Conservation (phyloP, 768 basidiomycete species). For the Dioszegia crocea region DNA sequence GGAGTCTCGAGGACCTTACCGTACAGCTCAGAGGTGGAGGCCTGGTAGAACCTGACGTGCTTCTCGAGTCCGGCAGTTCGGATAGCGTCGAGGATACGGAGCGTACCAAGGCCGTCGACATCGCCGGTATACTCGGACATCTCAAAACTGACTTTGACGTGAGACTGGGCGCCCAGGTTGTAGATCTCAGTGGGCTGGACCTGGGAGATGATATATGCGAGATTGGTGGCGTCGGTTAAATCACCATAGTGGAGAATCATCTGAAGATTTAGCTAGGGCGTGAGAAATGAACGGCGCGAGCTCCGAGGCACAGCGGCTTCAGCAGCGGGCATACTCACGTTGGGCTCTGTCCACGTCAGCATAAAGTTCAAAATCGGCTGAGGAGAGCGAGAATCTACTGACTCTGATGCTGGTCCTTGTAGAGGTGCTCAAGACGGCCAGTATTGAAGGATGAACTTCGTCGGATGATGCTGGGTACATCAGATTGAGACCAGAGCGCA, state of each 20-base stretch:
- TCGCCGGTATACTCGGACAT: constrained; percentile 98
- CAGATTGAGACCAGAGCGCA: too few species aligned
- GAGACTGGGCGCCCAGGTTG: constrained; percentile 95
- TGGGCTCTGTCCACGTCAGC: neutral
- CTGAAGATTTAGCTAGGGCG: constrained; percentile 34
- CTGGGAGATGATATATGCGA: constrained; percentile 91
- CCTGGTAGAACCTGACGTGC: constrained; percentile 85
- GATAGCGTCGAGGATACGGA: constrained; percentile 91
- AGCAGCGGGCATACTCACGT: too few species aligned
- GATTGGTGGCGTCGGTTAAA: constrained; percentile 90
- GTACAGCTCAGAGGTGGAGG: constrained; percentile 94
- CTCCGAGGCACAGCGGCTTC: too few species aligned
- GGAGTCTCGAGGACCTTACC: constrained; percentile 95
- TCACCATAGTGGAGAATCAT: constrained; percentile 73
- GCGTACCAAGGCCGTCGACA: constrained; percentile 89
- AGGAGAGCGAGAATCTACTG: constrained; percentile 51
- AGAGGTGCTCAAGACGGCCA: constrained; percentile 85
- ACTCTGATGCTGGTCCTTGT: constrained; percentile 90
- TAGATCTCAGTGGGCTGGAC: constrained; percentile 95
- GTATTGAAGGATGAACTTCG: constrained; percentile 98
- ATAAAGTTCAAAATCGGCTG: neutral
- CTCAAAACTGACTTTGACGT: constrained; percentile 99
- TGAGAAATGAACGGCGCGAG: too few species aligned
- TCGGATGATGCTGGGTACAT: constrained; percentile 84
- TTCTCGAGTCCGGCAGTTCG: constrained; percentile 91